Conservation (phyloP, 164 flowering plant species). For the Magnolia officinalis region DNA sequence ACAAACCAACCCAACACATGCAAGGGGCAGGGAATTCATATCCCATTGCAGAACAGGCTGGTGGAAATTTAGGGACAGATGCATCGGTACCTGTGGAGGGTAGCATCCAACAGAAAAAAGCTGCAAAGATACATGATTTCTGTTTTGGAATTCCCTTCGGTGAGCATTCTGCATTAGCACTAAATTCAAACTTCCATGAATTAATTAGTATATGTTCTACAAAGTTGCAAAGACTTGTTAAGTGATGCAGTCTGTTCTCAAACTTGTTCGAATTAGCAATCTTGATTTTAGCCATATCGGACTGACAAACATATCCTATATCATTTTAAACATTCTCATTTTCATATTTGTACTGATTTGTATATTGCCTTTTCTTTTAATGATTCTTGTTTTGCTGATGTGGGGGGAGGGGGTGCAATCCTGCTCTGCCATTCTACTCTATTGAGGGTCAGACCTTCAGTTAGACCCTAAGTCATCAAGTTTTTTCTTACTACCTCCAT, state of each 20-base stretch:
- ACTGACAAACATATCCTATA: not conserved
- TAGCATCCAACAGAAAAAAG: constrained; percentile 29
- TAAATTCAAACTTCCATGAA: not conserved
- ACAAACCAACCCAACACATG: constrained; percentile 4
- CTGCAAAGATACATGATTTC: constrained; percentile 87
- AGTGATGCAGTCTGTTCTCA: not conserved
- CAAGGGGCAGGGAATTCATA: constrained; percentile 20
- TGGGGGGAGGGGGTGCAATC: no score
- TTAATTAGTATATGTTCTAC: no score
- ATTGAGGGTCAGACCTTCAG: no score
- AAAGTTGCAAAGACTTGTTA: no score
- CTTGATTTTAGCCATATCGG: not conserved
- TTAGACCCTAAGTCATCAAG: no score
- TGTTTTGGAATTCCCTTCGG: constrained; percentile 94
- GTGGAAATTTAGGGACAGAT: constrained; percentile 16
- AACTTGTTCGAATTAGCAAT: not conserved
- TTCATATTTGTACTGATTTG: no score
- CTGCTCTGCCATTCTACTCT: no score
- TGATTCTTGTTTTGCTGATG: no score
- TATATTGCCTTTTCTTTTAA: not conserved
- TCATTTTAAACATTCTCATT: no score
- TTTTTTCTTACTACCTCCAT: no score
- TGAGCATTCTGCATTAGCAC: constrained; percentile 22
- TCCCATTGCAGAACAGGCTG: constrained; percentile 29
- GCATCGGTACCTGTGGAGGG: constrained; percentile 23